Evolutionary conservation across 2,329 filamentous ascomycete genomes (phyloP), one percentile per base, ranked within the genome.

Genomic region (Chaetomium strumarium): DNA sequence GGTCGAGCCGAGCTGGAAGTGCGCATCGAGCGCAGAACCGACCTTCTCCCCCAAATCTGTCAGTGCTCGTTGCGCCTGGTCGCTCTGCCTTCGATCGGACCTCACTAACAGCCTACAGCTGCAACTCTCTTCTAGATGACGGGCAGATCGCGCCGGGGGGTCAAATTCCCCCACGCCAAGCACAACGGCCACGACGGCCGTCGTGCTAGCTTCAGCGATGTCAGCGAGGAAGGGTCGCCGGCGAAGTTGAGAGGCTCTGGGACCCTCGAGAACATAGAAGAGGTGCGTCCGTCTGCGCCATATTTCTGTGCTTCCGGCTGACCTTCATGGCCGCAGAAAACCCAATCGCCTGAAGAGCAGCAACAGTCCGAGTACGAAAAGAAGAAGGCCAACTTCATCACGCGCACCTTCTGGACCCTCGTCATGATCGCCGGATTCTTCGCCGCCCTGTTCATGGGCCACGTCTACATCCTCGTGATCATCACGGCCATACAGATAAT

Each of bases 361-460:
- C 68, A 72, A 55, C 67, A 68, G 49, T 68, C 70, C 64, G 93
- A 96, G 57, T 96, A 95, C 70, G 90, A 97, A 68, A 97, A 97
- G 82, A 99, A 99, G 74, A 96, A 95, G 75, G 86, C 90, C 70
- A 96, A 93, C 69, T 97, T 99, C 76, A 88, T 96, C 66, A 95
- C 90, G 37, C 85, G 93, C 65, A 92, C 92, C 50, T 90, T 96
- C 77, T 99, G 93, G 93, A 96, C 90, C 3, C 85, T 99, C 59
- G 85, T 96, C 72, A 99, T 99, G 93, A 95, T 99, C 63, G 87
- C 77, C 50, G 80, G 83, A 65, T 99, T 99, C 79, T 96, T 97
- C 72, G 79, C 82, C 52, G 83, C 89, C 59, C 87, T 99, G 71
- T 95, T 96, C 74, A 89, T 91, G 65, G 93, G 93, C 56, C 93